A percentile compares a stretch with the other conserved stretches of the same genome.
Conservation (phyloP, 169 alveolate genomes). For the Eimeria maxima region DNA sequence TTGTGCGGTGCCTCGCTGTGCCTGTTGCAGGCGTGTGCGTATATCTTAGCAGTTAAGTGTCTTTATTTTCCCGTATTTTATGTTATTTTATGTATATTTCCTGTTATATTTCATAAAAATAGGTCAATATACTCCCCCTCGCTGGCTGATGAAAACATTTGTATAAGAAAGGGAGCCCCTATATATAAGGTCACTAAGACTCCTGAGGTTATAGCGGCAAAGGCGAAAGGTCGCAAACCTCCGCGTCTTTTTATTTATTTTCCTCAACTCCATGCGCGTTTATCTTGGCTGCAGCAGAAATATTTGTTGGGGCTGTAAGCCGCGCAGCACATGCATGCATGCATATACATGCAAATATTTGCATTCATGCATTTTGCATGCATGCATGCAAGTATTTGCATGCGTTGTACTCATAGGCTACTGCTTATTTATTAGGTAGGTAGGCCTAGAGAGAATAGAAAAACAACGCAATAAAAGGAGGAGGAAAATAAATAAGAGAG, state of each 20-base stretch:
- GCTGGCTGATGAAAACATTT: constrained; percentile 28
- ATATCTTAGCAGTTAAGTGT: no score
- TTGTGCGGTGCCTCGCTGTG: no score
- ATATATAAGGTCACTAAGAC: not conserved
- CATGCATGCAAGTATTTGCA: no score
- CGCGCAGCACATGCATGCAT: not conserved
- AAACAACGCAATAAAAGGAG: constrained; percentile 15
- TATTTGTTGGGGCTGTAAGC: constrained; percentile 1
- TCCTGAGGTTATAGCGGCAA: constrained; percentile 7
- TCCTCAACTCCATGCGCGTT: not conserved
- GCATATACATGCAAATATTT: no score
- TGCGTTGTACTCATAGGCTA: not conserved
- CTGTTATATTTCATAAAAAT: no score
- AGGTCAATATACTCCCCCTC: no score
- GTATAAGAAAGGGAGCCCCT: no score
- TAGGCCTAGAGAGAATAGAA: not conserved
- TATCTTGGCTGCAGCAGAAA: constrained; percentile 6
- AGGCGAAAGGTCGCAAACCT: constrained; percentile 27
- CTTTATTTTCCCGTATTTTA: no score
- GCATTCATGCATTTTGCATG: no score
- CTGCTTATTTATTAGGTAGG: not conserved
- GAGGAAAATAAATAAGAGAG: not conserved
- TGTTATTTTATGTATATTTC: not conserved
- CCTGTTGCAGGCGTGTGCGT: no score
- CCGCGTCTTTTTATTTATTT: not conserved